These are phyloP conservation scores for Imleria badia DNA, from an alignment of 768 basidiomycete genomes.

Conservation along the genomic window DNA sequence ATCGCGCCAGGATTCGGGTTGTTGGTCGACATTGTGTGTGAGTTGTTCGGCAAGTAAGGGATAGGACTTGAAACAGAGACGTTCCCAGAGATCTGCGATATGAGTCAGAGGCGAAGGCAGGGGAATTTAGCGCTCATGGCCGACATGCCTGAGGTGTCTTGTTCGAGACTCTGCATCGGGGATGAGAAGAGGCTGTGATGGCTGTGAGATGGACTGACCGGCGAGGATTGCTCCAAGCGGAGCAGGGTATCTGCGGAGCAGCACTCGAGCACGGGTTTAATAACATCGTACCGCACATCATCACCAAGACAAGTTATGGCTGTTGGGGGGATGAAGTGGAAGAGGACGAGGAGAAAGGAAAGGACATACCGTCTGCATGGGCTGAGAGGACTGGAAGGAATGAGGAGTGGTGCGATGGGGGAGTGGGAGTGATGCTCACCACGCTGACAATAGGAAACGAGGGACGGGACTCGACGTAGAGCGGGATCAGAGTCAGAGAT, in stretches of 20 bases:
- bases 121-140: not conserved
- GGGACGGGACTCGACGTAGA: constrained; percentile 52
- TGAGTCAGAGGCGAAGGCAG: constrained; percentile 4
- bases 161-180: constrained; percentile 46
- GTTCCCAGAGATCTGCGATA: constrained; percentile 63
- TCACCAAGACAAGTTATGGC: constrained; percentile 66
- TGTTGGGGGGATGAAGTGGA: constrained; percentile 29
- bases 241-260: constrained; percentile 71
- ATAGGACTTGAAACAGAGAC: constrained; percentile 60
- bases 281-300: constrained; percentile 57
- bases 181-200: constrained; percentile 14
- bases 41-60: constrained; percentile 53
- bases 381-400: constrained; percentile 49
- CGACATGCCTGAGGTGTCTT: constrained; percentile 53
- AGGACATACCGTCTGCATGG: constrained; percentile 59
- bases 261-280: constrained; percentile 71
- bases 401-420: constrained; percentile 10
- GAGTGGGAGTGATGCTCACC: constrained; percentile 42
- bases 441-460: constrained; percentile 71
- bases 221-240: constrained; percentile 66
- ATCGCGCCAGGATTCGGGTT: constrained; percentile 65
- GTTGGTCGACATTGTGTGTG: constrained; percentile 37
- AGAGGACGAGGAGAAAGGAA: not conserved
- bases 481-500: constrained; percentile 35
- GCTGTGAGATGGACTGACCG: constrained; percentile 46